Evolutionary conservation across 352 stramenopile species (phyloP).

Genomic region (Peronospora belbahrii): DNA sequence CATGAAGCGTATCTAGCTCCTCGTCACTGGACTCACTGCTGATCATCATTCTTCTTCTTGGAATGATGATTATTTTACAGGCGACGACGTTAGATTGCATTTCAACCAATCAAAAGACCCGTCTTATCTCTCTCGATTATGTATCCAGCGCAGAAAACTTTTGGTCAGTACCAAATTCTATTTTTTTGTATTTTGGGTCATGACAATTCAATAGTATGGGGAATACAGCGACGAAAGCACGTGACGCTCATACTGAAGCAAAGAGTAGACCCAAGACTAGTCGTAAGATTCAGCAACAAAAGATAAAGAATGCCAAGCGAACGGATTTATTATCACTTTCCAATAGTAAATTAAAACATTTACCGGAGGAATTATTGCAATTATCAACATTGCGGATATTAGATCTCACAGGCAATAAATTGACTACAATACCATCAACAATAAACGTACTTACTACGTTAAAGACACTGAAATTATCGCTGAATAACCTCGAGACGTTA

Average conservation of each 20-base stretch:
- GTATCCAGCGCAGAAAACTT: no score
- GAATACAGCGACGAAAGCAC: constrained; percentile 54
- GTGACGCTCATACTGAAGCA: constrained; percentile 53
- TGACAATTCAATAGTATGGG: constrained; percentile 23
- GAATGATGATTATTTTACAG: no score
- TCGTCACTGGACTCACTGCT: constrained; percentile 87
- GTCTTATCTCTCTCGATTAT: no score
- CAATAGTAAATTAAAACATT: constrained; percentile 63
- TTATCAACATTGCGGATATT: constrained; percentile 53
- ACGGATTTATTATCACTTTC: constrained; percentile 69
- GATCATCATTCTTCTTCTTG: constrained; percentile 46
- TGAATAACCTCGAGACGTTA: constrained; percentile 47
- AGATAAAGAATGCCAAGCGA: constrained; percentile 46
- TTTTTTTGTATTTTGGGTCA: background rate
- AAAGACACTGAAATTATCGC: constrained; percentile 68
- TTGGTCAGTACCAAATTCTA: no score
- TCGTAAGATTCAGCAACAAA: constrained; percentile 68
- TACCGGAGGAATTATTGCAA: constrained; percentile 50
- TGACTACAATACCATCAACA: constrained; percentile 40
- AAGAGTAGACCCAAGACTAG: constrained; percentile 81
- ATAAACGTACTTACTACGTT: constrained; percentile 37
- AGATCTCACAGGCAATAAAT: constrained; percentile 62
- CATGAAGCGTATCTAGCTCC: constrained; percentile 66
- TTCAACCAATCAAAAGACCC: constrained; percentile 16
- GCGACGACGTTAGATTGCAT: background rate